These are phyloP conservation scores for Termitomyces eurrhizus DNA, from an alignment of 768 basidiomycete genomes.

Conservation along the genomic window DNA sequence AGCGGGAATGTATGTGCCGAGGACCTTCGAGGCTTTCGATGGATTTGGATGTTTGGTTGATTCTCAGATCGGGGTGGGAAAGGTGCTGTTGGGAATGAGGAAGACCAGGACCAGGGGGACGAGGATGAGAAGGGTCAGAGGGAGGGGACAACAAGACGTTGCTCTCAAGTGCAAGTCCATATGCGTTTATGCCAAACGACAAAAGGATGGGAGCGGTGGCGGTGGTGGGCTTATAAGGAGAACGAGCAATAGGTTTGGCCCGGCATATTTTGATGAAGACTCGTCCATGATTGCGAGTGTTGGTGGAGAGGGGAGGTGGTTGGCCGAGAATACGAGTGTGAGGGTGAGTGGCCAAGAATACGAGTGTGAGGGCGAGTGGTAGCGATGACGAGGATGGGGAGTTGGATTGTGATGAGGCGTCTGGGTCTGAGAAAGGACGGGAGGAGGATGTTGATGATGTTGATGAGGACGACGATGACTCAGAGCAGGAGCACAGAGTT, in stretches of 20 bases:
- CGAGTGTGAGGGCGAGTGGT: slow-evolving; percentile 3
- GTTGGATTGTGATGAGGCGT: slow-evolving; percentile 16
- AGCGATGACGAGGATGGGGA: slow-evolving; percentile 1
- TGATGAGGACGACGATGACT: slow-evolving; percentile 20
- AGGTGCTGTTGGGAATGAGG: no score
- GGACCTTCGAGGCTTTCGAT: slow-evolving; percentile 16
- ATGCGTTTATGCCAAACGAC: neutral
- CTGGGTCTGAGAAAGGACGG: slow-evolving; percentile 17
- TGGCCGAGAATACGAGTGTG: no score
- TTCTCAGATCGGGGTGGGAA: no score
- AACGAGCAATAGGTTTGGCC: slow-evolving; percentile 16
- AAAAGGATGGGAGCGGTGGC: neutral
- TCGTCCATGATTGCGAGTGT: slow-evolving; percentile 50
- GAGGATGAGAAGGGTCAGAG: neutral
- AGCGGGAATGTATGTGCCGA: neutral
- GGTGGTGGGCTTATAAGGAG: neutral
- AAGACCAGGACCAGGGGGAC: neutral
- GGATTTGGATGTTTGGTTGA: neutral
- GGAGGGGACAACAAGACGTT: neutral
- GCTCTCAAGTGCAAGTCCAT: neutral
- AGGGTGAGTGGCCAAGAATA: neutral
- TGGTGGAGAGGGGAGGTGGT: neutral
- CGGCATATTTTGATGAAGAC: slow-evolving; percentile 40
- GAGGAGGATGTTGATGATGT: slow-evolving; percentile 11
- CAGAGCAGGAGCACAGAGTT: slow-evolving; percentile 21